Conservation (phyloP, 164 flowering plant species). For the Dillenia suffruticosa region DNA sequence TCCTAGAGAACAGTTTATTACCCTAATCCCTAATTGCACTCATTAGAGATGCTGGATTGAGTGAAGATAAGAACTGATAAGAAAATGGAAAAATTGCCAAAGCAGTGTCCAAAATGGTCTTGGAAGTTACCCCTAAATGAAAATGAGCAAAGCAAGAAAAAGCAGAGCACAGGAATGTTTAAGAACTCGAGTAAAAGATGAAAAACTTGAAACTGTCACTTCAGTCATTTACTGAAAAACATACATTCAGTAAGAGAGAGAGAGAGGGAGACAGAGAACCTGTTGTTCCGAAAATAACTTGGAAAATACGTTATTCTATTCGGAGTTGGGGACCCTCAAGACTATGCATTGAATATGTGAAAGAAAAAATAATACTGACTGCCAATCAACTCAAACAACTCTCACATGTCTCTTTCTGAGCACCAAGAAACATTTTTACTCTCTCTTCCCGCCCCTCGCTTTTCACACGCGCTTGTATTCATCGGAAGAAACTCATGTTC, state of each 20-base stretch:
- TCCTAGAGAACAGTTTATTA: too few species aligned
- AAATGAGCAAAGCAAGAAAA: too few species aligned
- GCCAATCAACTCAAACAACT: background rate
- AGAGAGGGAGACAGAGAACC: too few species aligned
- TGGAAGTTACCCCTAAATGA: too few species aligned
- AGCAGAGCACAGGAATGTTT: too few species aligned
- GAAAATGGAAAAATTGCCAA: too few species aligned
- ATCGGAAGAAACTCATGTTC: background rate
- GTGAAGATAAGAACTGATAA: too few species aligned
- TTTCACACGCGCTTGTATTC: background rate
- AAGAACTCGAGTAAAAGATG: too few species aligned
- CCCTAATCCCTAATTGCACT: too few species aligned
- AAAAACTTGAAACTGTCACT: constrained; percentile 1
- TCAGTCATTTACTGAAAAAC: constrained; percentile 15
- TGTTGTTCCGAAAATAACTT: constrained; percentile 7
- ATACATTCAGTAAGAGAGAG: constrained; percentile 3
- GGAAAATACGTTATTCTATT: background rate
- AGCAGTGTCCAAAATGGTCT: too few species aligned
- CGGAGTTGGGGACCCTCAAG: background rate
- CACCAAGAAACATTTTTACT: constrained; percentile 15
- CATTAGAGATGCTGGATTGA: too few species aligned
- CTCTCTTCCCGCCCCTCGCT: constrained; percentile 2
- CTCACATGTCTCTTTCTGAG: constrained; percentile 25
- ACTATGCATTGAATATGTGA: constrained; percentile 14
- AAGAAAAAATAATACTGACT: background rate